These are phyloP conservation scores for Chlorophyllum brunneum DNA, from an alignment of 768 basidiomycete genomes.

Conservation along the genomic window DNA sequence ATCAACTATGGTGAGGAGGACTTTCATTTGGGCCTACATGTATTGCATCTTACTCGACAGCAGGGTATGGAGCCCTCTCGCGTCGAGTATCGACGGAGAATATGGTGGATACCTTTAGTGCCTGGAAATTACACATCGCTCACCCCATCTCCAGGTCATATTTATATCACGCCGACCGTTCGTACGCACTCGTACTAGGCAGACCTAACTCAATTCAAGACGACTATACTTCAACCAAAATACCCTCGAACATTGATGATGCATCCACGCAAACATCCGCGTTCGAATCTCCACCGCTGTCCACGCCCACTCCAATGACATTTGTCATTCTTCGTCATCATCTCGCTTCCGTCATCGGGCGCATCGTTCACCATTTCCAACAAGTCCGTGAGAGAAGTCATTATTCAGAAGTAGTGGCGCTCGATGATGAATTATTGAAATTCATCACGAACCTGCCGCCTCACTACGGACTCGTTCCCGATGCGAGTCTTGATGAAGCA, in stretches of 20 bases:
- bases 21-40: not conserved
- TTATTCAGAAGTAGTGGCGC: slow-evolving; percentile 75
- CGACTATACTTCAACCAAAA: slow-evolving; percentile 79
- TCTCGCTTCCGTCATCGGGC: slow-evolving; percentile 81
- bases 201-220: slow-evolving; percentile 88
- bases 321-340: slow-evolving; percentile 85
- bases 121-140: not conserved
- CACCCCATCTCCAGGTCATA: slow-evolving; percentile 55
- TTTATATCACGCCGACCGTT: slow-evolving; percentile 90
- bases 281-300: slow-evolving; percentile 53
- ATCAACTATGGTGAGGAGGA: slow-evolving; percentile 60
- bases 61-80: slow-evolving; percentile 72
- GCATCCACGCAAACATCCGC: slow-evolving; percentile 41
- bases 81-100: slow-evolving; percentile 84
- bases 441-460: slow-evolving; percentile 78
- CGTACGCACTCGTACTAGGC: slow-evolving; percentile 88
- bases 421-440: slow-evolving; percentile 81
- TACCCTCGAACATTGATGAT: slow-evolving; percentile 71
- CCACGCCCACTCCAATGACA: slow-evolving; percentile 77
- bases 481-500: slow-evolving; percentile 69
- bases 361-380: slow-evolving; percentile 92
- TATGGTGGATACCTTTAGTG: slow-evolving; percentile 54
- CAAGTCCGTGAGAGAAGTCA: slow-evolving; percentile 73
- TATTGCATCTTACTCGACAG: slow-evolving; percentile 3
- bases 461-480: slow-evolving; percentile 71